Conservation (phyloP, 345 rosid genomes). For the Lenwebbia sp. region DNA sequence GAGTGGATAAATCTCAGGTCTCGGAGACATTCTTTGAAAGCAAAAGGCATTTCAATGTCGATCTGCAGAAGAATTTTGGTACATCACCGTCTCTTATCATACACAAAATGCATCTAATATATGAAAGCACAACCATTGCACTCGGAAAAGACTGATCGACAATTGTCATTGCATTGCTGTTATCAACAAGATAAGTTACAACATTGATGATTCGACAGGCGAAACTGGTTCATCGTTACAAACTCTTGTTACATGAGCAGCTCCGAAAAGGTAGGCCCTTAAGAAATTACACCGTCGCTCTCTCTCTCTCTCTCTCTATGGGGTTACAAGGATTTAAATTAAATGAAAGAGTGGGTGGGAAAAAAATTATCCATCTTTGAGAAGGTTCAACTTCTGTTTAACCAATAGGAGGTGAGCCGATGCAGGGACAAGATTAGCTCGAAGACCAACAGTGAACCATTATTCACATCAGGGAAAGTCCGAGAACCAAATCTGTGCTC, state of each 20-base stretch:
- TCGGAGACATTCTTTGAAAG: background rate
- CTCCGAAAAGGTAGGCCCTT: background rate
- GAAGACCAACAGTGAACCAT: conserved; percentile 24
- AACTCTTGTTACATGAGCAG: background rate
- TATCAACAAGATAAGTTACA: background rate
- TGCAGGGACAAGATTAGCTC: background rate
- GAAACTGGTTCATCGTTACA: background rate
- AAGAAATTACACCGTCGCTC: background rate
- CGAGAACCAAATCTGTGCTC: background rate
- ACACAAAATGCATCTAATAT: background rate
- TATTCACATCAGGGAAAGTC: conserved; percentile 27
- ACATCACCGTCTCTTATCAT: background rate
- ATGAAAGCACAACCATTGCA: background rate
- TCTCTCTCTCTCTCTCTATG: background rate
- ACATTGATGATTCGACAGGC: background rate
- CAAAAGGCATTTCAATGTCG: background rate
- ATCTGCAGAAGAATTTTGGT: background rate
- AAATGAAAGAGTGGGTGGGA: background rate
- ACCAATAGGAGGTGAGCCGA: conserved; percentile 16
- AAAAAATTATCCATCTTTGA: background rate
- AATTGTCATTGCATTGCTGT: background rate
- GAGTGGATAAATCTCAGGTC: background rate
- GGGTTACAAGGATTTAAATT: background rate
- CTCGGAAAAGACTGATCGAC: background rate
- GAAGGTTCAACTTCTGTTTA: conserved; percentile 49